A percentile compares a stretch with the other conserved stretches of the same genome.
phyloP scores from a whole-genome alignment of 1,284 basidiomycete species.

The Ceratobasidium papillatum region DNA sequence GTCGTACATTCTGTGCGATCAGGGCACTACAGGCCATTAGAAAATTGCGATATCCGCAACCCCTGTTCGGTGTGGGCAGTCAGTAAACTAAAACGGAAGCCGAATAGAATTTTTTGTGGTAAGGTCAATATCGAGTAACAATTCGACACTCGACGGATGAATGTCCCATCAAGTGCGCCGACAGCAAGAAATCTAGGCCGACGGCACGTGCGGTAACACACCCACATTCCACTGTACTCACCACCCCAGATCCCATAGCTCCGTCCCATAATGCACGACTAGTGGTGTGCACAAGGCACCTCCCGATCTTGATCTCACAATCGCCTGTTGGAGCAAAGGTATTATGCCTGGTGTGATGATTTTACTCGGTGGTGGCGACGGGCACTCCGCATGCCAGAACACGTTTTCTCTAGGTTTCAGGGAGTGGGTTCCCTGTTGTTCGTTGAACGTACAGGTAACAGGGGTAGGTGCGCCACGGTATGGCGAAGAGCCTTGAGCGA shows the following conservation, averaged over 20 bases:
- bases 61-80: background rate
- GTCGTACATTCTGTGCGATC: constrained; percentile 68
- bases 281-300: constrained; percentile 65
- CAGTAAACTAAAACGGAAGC: constrained; percentile 21
- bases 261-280: constrained; percentile 67
- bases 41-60: constrained; percentile 82
- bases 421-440: constrained; percentile 34
- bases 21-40: constrained; percentile 81
- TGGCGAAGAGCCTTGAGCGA: constrained; percentile 19
- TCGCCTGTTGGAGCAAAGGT: constrained; percentile 64
- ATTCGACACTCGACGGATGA: constrained; percentile 40
- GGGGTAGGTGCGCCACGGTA: background rate
- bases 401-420: constrained; percentile 54
- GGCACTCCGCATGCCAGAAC: constrained; percentile 69
- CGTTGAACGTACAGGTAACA: background rate
- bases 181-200: no score
- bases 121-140: background rate
- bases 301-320: constrained; percentile 62
- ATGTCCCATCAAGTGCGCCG: no score
- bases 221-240: constrained; percentile 64
- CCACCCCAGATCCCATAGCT: constrained; percentile 79
- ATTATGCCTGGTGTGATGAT: constrained; percentile 79
- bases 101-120: background rate
- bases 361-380: constrained; percentile 66
- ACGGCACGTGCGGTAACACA: no score